A percentile compares a stretch with the other conserved stretches of the same genome.
These are phyloP conservation scores for Colletotrichum sojae DNA, from an alignment of 2,329 filamentous ascomycete genomes.

Conservation along the genomic window DNA sequence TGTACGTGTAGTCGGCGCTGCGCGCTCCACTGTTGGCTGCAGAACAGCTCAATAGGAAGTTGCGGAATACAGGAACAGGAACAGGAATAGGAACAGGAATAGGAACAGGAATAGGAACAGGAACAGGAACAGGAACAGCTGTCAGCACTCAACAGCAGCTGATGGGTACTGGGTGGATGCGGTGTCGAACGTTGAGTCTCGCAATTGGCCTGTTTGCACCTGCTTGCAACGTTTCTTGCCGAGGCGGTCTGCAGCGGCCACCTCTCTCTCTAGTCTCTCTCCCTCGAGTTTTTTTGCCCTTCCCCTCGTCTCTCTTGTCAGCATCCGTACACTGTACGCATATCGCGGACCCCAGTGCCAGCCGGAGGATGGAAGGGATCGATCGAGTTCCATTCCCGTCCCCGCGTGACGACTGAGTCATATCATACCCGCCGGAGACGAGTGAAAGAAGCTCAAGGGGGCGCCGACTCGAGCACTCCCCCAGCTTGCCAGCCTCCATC, in stretches of 20 bases:
- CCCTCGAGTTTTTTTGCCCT: background rate
- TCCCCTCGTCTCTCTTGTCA: background rate
- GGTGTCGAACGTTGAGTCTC: background rate
- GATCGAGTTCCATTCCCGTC: background rate
- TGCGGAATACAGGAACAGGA: slow-evolving; percentile 20
- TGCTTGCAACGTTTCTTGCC: slow-evolving; percentile 2
- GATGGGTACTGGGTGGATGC: background rate
- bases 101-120: slow-evolving; percentile 8
- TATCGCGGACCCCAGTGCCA: background rate
- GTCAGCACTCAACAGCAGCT: background rate
- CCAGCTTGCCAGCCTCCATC: slow-evolving; percentile 16
- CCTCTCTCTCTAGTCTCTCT: background rate
- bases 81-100: slow-evolving; percentile 7
- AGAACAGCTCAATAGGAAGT: slow-evolving; percentile 7
- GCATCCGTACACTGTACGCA: no score
- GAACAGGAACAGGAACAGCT: slow-evolving; percentile 1
- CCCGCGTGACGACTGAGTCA: slow-evolving; percentile 15
- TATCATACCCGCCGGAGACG: slow-evolving; percentile 19
- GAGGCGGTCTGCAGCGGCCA: slow-evolving; percentile 23
- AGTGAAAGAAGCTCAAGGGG: background rate
- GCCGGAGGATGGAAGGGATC: slow-evolving; percentile 9
- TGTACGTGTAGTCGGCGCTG: background rate
- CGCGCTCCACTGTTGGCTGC: slow-evolving; percentile 12
- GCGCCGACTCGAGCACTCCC: slow-evolving; percentile 26
- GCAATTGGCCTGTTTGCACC: slow-evolving; percentile 15